Evolutionary conservation across 1,139 yeast genomes (phyloP), one percentile per base, ranked within the genome.

Genomic region (Lodderomyces theae): DNA sequence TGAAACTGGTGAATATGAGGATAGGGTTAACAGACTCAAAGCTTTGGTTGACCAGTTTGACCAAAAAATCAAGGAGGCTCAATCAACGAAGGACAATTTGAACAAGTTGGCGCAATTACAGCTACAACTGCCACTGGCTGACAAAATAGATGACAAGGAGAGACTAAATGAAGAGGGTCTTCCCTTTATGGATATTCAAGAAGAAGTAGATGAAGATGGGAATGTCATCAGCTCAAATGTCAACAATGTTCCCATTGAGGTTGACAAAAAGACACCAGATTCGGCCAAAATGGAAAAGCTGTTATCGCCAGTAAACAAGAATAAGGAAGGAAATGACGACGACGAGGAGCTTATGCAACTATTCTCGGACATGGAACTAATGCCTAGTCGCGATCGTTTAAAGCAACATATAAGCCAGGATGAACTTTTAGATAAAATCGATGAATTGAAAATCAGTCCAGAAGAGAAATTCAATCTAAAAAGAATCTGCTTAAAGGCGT

Each of bases 181-280:
- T 3, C 88, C 87, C 18, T 57, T 61, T 39, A 80, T 89, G 82
- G 97, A 89, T 43, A 89, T 89, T 17, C 73, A 82, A 39, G 97
- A 90, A 56, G 89, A 85, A 42, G 61, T 90, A 33, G 96, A 89
- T 58, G 95, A 86, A 1, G 80, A 85, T 10, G 96, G 81, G 0
- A 80, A 84, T 47, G 71, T 88, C 1, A 56, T 83, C 0, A 58
- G 49, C 12, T 66, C 72, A 9, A 63, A 66, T 18, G 41, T 67
- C 5, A 65, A 63, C 39, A 52, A 63, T 36, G 29, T n/a, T 11
- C 33, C 43, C 2, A 17, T 35, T 13, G 36, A 33, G 9, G 24
- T 17, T 26, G 23, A 35, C 5, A 18, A 28, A 11, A 10, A 18
- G 9, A 11, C 18, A 10, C n/a, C 12, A 18, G 12, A 11, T 3